Evolutionary conservation across 768 basidiomycete species (phyloP).

Genomic region (Zangia roseola): DNA sequence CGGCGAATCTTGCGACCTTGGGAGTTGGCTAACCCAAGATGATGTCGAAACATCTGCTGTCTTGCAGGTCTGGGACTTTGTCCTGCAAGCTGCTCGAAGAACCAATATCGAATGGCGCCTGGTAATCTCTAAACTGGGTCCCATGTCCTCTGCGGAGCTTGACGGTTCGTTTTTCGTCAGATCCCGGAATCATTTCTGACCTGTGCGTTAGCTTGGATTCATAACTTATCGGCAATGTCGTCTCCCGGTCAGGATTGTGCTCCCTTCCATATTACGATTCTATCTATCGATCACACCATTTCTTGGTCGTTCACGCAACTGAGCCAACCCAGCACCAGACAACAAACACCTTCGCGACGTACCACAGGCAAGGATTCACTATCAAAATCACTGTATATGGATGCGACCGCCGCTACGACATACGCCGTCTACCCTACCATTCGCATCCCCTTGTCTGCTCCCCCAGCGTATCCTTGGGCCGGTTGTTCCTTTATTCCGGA

Average conservation of each 20-base stretch:
- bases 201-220: constrained; percentile 59
- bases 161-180: constrained; percentile 48
- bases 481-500: constrained; percentile 36
- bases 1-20: constrained; percentile 70
- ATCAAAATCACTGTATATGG: constrained; percentile 32
- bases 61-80: constrained; percentile 70
- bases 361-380: constrained; percentile 29
- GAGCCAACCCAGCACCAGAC: constrained; percentile 23
- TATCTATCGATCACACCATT: constrained; percentile 57
- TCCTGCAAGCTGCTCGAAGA: constrained; percentile 54
- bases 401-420: constrained; percentile 40
- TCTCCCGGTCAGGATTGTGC: constrained; percentile 41
- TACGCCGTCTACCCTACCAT: constrained; percentile 48
- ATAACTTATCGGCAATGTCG: constrained; percentile 44
- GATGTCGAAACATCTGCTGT: constrained; percentile 47
- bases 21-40: constrained; percentile 63
- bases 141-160: constrained; percentile 57
- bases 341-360: constrained; percentile 28
- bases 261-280: constrained; percentile 57
- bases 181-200: constrained; percentile 1
- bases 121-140: constrained; percentile 67
- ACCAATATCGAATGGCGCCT: constrained; percentile 81
- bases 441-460: constrained; percentile 43
- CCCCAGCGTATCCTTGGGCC: constrained; percentile 26
- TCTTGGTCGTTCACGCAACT: constrained; percentile 56